Evolutionary conservation across 2,329 filamentous ascomycete genomes (phyloP).

Genomic region (Taxawa tesnikishii): DNA sequence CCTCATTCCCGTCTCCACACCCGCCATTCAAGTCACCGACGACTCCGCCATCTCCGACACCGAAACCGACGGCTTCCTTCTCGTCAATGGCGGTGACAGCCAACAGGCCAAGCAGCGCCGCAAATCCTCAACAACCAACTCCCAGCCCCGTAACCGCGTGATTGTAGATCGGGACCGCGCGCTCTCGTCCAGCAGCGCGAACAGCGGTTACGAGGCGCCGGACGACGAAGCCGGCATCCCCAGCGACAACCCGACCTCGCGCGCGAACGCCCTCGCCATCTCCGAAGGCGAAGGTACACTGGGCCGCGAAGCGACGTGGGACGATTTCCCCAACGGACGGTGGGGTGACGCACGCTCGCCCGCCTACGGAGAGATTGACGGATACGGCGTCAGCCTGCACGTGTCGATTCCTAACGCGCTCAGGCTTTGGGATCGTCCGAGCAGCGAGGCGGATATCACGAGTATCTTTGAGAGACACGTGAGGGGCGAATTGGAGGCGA

Average conservation of each 20-base stretch:
- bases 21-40: conserved; percentile 14
- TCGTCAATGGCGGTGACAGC: conserved; percentile 15
- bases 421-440: conserved; percentile 73
- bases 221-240: conserved; percentile 70
- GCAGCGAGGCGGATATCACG: conserved; percentile 58
- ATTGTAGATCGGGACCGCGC: conserved; percentile 54
- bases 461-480: conserved; percentile 72
- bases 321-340: conserved; percentile 92
- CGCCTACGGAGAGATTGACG: conserved; percentile 92
- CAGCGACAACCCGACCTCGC: conserved; percentile 45
- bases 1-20: conserved; percentile 48
- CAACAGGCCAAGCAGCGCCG: conserved; percentile 29
- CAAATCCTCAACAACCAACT: conserved; percentile 67
- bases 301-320: conserved; percentile 93
- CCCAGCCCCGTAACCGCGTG: conserved; percentile 75
- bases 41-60: conserved; percentile 25
- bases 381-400: conserved; percentile 94
- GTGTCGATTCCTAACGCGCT: conserved; percentile 77
- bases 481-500: conserved; percentile 62
- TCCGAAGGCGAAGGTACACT: conserved; percentile 85
- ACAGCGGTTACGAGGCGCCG: conserved; percentile 48
- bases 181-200: conserved; percentile 41
- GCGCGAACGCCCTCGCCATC: conserved; percentile 79
- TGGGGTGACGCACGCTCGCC: conserved; percentile 90
- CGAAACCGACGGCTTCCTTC: conserved; percentile 17